Evolutionary conservation across 805 yeast species (phyloP), one percentile per base, ranked within the genome.

Genomic region (Teunomyces barrocoloradensis): DNA sequence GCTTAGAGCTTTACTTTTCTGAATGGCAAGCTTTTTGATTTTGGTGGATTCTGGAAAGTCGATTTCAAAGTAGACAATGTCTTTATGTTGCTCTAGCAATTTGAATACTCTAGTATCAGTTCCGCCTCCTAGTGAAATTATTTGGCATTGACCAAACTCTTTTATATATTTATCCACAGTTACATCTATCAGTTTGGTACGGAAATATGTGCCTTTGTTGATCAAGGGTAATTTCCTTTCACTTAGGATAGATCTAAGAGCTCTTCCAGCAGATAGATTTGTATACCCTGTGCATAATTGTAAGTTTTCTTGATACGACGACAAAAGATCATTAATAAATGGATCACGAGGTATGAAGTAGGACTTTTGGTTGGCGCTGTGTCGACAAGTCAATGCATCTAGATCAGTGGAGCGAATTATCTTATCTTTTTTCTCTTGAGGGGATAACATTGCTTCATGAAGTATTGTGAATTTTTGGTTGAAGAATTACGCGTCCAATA

Each of bases 61-160:
- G 18, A 84, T 58, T 58, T 87, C 95, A 50, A 77, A 71, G 55
- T 82, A 81, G 1, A 55, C 57, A 29, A 84, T 52, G 4, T 56
- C 49, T 9, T 53, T 32, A 41, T 66, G 44, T 4, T 61, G 40
- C 5, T 66, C 58, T 35, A 86, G 61, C 12, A 81, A 50, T 7
- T 71, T 62, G 59, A 87, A 85, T 12, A 78, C 75, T 45, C 92
- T 61, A 0, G 94, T 85, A 56, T 87, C 95, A 12, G 88, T 84
- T 4, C 95, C 95, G 2, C 91, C 84, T 0, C 95, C 95, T n/a
- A 87, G 59, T 0, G 89, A 84, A 1, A 87, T 66, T 12, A 87
- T 75, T 58, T 85, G 85, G 40, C 79, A 64, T 17, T 45, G 38
- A 3, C 21, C 48, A 40, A 46, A 50, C 47, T 68, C 60, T 3